These are phyloP conservation scores for Lobosporangium transversale DNA, from an alignment of 192 early-diverging fungal species.

Conservation along the genomic window DNA sequence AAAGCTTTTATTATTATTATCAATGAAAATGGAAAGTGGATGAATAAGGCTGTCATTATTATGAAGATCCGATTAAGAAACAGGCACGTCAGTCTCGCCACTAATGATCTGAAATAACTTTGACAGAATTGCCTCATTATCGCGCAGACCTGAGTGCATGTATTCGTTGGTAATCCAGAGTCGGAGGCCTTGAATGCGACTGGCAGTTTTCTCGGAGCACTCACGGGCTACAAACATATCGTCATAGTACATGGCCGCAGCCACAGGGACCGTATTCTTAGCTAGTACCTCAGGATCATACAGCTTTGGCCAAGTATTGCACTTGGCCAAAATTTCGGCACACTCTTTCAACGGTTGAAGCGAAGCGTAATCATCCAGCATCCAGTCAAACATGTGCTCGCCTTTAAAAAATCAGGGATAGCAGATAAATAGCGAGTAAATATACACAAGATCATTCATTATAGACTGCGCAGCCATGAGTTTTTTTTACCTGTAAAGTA, in stretches of 20 bases:
- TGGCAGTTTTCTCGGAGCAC: slow-evolving; percentile 67
- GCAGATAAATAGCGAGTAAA: neutral
- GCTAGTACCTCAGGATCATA: slow-evolving; percentile 62
- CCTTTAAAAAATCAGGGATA: slow-evolving; percentile 33
- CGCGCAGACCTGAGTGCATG: slow-evolving; percentile 70
- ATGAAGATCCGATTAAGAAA: no score
- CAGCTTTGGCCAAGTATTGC: slow-evolving; percentile 61
- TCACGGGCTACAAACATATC: slow-evolving; percentile 77
- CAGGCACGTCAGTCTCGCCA: slow-evolving; percentile 58
- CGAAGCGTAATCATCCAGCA: slow-evolving; percentile 77
- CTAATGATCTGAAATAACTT: slow-evolving; percentile 68
- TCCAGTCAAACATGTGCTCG: slow-evolving; percentile 75
- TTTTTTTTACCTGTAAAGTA: slow-evolving; percentile 69
- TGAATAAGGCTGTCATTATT: no score
- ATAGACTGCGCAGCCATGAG: no score
- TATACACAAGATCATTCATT: neutral
- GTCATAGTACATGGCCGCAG: slow-evolving; percentile 73
- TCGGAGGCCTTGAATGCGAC: slow-evolving; percentile 60
- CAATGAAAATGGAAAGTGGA: no score
- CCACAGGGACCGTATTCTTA: slow-evolving; percentile 63
- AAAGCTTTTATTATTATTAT: no score
- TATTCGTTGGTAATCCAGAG: slow-evolving; percentile 78
- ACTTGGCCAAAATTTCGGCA: slow-evolving; percentile 66
- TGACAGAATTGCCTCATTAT: slow-evolving; percentile 60
- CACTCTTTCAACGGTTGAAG: slow-evolving; percentile 67